Evolutionary conservation across 108 stramenopile species (phyloP), one percentile per base, ranked within the genome.

Genomic region (Nitzschia sp.): DNA sequence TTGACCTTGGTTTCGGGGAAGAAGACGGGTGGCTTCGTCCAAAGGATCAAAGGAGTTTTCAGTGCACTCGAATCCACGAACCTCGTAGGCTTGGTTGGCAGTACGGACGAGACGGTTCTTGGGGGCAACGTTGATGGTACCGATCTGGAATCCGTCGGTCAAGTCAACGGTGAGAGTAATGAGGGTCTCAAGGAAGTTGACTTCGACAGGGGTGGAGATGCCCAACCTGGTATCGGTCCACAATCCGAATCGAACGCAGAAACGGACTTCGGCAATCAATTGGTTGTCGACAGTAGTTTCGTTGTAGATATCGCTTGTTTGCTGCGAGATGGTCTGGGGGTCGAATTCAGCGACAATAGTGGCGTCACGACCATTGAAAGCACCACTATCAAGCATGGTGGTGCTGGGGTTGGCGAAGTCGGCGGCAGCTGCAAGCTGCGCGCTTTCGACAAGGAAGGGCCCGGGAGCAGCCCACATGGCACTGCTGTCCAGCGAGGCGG

Each of bases 161-260:
- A 68, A 58, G 53, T 68, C 36, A 5, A 54, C 68, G 15, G 45
- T 46, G 15, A 68, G 44, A 2, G 54, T 56, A 16, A 68, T 44
- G 1, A 68, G n/a, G 2, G 68, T 68, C 41, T 68, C 56, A 27
- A 68, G 34, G 46, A 41, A 68, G 33, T 68, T 68, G 17, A 56
- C 68, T 58, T 58, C 68, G 36, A 68, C 48, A 21, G 48, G 48
- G 4, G 48, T 50, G 19, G 48, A n/a, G 4, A 50, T n/a, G 19
- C 17, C 19, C 48, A 21, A 4, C 16, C 16, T n/a, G 21, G 48
- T 50, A n/a, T n/a, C n/a, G 5, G 48, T 50, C 28, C 28, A 57
- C 56, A 57, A 57, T 25, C 27, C 22, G 6, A 57, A 25, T 3
- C 56, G 56, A 11, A 57, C n/a, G 31, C 56, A 57, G 31, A 57